Evolutionary conservation across 768 basidiomycete species (phyloP), one percentile per base, ranked within the genome.

Genomic region (Cystobasidium onofrii): DNA sequence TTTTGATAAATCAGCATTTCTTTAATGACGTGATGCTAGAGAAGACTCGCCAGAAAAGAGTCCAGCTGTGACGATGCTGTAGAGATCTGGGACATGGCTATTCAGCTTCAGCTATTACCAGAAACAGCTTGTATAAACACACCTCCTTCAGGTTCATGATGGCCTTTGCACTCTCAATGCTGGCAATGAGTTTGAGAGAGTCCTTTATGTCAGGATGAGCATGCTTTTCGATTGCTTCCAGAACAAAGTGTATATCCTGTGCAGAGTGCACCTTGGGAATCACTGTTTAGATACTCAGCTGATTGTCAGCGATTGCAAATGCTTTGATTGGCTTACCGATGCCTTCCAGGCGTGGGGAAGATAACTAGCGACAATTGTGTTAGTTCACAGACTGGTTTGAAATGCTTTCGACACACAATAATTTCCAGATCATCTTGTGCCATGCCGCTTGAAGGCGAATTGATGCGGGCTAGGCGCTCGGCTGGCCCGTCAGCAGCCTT

Each of bases 191-290:
- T 55, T 84, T 82, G 55, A 89, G 80, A 0, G 84, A 55, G 12
- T 55, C 50, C 23, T 57, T 83, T 2, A 73, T 71, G 13, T 76
- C 78, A 18, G 60, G 69, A 1, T 61, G 70, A 31, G 12, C 76
- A 71, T 31, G 75, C 79, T 76, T 75, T 78, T 81, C 82, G 34
- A 88, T 81, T 57, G 81, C 82, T 62, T 75, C 82, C 17, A 87
- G 88, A 50, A 91, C 86, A 52, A 83, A 80, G 76, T 87, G 83
- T 55, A 96, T 81, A 78, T 92, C 89, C 44, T 84, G 81, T 1
- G 84, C 76, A 0, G 88, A 87, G 75, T 92, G 86, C 20, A 93
- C 86, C 81, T 96, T 96, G 1, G 92, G 92, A 23, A 96, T 84
- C 23, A 93, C 85, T 46, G 44, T 6, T 7, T 12, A 6, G 57